These are phyloP conservation scores for Neonectria hederae DNA, from an alignment of 2,329 filamentous ascomycete species.

Conservation along the genomic window DNA sequence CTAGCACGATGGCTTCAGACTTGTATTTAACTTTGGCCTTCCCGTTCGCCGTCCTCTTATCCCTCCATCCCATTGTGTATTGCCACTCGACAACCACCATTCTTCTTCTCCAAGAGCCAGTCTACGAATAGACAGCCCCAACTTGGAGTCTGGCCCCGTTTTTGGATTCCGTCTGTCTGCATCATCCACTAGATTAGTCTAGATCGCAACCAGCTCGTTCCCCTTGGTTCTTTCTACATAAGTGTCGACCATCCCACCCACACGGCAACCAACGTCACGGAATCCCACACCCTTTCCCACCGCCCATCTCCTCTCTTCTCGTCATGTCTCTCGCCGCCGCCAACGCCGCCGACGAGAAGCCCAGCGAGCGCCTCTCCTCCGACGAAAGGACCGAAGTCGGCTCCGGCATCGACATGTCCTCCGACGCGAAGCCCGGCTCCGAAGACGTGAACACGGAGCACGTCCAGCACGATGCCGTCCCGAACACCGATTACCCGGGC, in stretches of 20 bases:
- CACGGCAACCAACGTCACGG: no score
- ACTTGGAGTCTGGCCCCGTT: neutral
- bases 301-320: constrained; percentile 12
- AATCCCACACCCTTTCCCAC: neutral
- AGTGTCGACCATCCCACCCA: neutral
- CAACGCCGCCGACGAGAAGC: constrained; percentile 38
- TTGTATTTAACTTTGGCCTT: neutral
- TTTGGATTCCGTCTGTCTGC: neutral
- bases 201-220: neutral
- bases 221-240: neutral
- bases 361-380: constrained; percentile 38
- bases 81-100: neutral
- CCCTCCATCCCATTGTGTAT: neutral
- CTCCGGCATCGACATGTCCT: constrained; percentile 35
- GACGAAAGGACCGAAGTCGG: constrained; percentile 47
- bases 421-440: constrained; percentile 15
- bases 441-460: constrained; percentile 26
- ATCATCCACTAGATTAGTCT: neutral
- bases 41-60: neutral
- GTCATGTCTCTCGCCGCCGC: constrained; percentile 28
- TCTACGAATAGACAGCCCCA: neutral
- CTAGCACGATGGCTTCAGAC: neutral
- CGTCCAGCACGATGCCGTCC: constrained; percentile 16
- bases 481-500: constrained; percentile 48
- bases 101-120: neutral